These are phyloP conservation scores for Cytospora schulzeri DNA, from an alignment of 2,329 filamentous ascomycete genomes.

Conservation along the genomic window DNA sequence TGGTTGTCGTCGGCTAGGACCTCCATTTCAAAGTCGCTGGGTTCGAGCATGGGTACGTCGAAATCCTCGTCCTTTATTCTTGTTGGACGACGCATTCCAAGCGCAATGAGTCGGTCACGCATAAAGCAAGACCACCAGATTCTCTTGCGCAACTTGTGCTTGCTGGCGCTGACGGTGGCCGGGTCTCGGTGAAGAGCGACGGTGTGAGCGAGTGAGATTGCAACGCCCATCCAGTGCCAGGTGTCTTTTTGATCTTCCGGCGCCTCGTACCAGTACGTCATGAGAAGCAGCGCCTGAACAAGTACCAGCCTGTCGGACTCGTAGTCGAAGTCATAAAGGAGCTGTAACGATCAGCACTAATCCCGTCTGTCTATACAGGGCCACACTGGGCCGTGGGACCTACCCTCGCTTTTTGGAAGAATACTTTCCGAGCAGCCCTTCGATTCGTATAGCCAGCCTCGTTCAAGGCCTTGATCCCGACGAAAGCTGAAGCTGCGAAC, in stretches of 20 bases:
- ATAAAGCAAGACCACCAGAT: slow-evolving; percentile 99
- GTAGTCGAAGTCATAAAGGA: slow-evolving; percentile 94
- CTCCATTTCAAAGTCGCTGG: slow-evolving; percentile 82
- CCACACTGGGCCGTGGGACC: slow-evolving; percentile 38
- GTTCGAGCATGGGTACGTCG: slow-evolving; percentile 85
- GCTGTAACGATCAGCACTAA: slow-evolving; percentile 45
- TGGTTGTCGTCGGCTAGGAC: slow-evolving; percentile 67
- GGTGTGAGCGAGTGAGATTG: slow-evolving; percentile 88
- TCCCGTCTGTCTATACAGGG: background rate
- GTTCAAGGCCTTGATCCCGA: slow-evolving; percentile 75
- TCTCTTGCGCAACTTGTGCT: slow-evolving; percentile 86
- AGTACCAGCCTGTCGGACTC: slow-evolving; percentile 86
- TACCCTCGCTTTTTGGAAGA: slow-evolving; percentile 86
- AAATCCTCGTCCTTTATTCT: slow-evolving; percentile 92
- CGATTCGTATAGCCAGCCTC: slow-evolving; percentile 76
- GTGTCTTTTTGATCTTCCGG: slow-evolving; percentile 97
- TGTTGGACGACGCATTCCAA: slow-evolving; percentile 91
- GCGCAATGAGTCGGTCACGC: slow-evolving; percentile 86
- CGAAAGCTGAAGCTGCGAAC: slow-evolving; percentile 88
- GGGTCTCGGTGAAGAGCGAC: slow-evolving; percentile 91
- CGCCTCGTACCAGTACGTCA: slow-evolving; percentile 98
- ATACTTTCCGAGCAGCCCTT: slow-evolving; percentile 81
- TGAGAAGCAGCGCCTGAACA: slow-evolving; percentile 83
- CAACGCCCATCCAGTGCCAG: slow-evolving; percentile 98
- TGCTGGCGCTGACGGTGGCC: slow-evolving; percentile 67